phyloP scores from a whole-genome alignment of 768 basidiomycete genomes.

The Panellus pusillus region DNA sequence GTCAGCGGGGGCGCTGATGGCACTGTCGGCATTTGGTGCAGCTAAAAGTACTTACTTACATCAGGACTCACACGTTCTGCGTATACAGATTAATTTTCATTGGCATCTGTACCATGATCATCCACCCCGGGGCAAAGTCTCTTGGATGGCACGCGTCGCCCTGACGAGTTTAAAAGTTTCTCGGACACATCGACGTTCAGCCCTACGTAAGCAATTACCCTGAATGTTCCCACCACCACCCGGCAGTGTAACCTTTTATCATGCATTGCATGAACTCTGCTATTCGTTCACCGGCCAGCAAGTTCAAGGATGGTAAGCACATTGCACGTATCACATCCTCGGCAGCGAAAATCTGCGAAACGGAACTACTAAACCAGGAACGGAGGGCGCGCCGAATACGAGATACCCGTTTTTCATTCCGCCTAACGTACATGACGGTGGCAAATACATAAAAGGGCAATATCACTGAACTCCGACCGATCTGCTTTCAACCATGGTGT shows the following conservation, averaged over 20 bases:
- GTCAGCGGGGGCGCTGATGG: conserved; percentile 94
- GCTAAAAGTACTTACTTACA: conserved; percentile 36
- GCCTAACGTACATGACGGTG: conserved; percentile 9
- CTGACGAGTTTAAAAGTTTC: conserved; percentile 14
- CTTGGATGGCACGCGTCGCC: neutral
- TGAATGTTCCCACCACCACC: too few relatives aligned
- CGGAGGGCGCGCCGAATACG: conserved; percentile 2
- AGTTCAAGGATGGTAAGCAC: neutral
- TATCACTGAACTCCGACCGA: neutral
- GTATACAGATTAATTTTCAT: neutral
- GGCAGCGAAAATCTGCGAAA: conserved; percentile 13
- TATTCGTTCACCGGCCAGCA: neutral
- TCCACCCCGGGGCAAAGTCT: neutral
- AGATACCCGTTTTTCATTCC: conserved; percentile 9
- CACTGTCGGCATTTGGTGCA: conserved; percentile 84
- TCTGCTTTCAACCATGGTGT: neutral
- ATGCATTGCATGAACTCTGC: neutral
- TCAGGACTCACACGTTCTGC: neutral
- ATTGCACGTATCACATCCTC: neutral
- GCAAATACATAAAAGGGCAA: neutral
- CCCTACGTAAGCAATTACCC: conserved; percentile 1
- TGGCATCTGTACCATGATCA: neutral
- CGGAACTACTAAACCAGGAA: conserved; percentile 14
- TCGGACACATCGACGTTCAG: neutral
- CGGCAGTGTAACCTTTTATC: too few relatives aligned